Conservation (phyloP, 768 basidiomycete species). For the Amanita phalloides region DNA sequence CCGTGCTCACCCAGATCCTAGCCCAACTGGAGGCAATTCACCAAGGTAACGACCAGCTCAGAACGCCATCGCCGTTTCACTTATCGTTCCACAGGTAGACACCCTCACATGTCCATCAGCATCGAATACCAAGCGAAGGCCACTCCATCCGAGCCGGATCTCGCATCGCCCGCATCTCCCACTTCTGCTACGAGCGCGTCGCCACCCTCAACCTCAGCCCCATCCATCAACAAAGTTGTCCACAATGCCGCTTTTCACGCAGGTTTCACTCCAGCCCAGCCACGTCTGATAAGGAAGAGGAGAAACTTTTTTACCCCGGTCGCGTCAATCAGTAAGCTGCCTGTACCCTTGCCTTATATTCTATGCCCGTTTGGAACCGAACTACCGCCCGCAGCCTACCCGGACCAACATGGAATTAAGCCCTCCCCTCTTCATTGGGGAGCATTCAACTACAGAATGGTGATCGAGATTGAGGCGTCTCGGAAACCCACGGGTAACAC, state of each 20-base stretch:
- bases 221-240: slow-evolving; percentile 7
- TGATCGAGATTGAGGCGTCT: too few relatives aligned
- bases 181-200: slow-evolving; percentile 16
- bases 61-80: too few relatives aligned
- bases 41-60: slow-evolving; percentile 46
- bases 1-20: slow-evolving; percentile 63
- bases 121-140: slow-evolving; percentile 4
- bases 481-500: too few relatives aligned
- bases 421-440: slow-evolving; percentile 86
- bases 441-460: slow-evolving; percentile 18
- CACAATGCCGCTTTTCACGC: slow-evolving; percentile 16
- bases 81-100: too few relatives aligned
- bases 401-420: slow-evolving; percentile 83
- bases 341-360: not conserved
- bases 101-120: too few relatives aligned
- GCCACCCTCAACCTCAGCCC: slow-evolving; percentile 1
- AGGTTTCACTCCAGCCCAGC: slow-evolving; percentile 11
- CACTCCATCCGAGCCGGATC: slow-evolving; percentile 19
- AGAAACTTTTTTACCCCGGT: slow-evolving; percentile 69
- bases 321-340: slow-evolving; percentile 64
- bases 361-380: slow-evolving; percentile 4
- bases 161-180: slow-evolving; percentile 15
- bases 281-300: slow-evolving; percentile 48
- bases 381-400: slow-evolving; percentile 43
- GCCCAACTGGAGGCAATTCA: slow-evolving; percentile 63